Conservation (phyloP, 2,329 filamentous ascomycete genomes). For the Claviceps humidiphila region DNA sequence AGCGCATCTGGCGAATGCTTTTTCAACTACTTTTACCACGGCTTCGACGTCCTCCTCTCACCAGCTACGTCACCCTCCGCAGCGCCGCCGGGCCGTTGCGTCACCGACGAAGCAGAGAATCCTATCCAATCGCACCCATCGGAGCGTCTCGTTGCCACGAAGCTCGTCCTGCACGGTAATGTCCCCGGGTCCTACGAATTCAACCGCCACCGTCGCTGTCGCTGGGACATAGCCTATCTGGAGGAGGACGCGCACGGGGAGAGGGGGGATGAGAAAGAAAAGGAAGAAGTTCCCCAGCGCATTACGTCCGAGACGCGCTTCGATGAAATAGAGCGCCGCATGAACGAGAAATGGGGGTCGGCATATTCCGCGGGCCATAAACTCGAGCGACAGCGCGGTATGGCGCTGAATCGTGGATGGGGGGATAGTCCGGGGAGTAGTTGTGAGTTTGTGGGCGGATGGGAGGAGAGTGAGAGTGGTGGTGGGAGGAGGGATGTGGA, state of each 20-base stretch:
- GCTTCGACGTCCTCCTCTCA: slow-evolving; percentile 88
- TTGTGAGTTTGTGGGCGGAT: slow-evolving; percentile 71
- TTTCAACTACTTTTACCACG: slow-evolving; percentile 94
- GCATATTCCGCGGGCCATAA: slow-evolving; percentile 44
- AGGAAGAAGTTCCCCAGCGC: slow-evolving; percentile 23
- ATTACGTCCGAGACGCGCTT: slow-evolving; percentile 70
- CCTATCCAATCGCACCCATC: slow-evolving; percentile 29
- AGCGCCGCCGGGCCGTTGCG: slow-evolving; percentile 31
- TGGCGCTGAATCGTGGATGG: slow-evolving; percentile 86
- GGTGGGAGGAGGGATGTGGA: slow-evolving; percentile 39
- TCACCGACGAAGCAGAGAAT: slow-evolving; percentile 12
- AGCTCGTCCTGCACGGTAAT: slow-evolving; percentile 88
- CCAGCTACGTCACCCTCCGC: slow-evolving; percentile 54
- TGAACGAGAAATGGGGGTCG: slow-evolving; percentile 58
- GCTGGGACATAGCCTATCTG: slow-evolving; percentile 65
- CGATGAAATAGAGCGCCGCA: slow-evolving; percentile 51
- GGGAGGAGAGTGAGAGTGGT: slow-evolving; percentile 61
- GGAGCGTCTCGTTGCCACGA: slow-evolving; percentile 70
- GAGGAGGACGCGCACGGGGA: background rate
- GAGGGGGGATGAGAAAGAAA: slow-evolving; percentile 7
- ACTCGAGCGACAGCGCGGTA: slow-evolving; percentile 47
- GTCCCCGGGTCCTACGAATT: slow-evolving; percentile 94
- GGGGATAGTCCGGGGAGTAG: slow-evolving; percentile 84
- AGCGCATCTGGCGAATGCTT: slow-evolving; percentile 64
- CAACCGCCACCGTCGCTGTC: slow-evolving; percentile 79